These are phyloP conservation scores for Solanum sparsipilum DNA, from an alignment of 257 asterid species.

Conservation along the genomic window DNA sequence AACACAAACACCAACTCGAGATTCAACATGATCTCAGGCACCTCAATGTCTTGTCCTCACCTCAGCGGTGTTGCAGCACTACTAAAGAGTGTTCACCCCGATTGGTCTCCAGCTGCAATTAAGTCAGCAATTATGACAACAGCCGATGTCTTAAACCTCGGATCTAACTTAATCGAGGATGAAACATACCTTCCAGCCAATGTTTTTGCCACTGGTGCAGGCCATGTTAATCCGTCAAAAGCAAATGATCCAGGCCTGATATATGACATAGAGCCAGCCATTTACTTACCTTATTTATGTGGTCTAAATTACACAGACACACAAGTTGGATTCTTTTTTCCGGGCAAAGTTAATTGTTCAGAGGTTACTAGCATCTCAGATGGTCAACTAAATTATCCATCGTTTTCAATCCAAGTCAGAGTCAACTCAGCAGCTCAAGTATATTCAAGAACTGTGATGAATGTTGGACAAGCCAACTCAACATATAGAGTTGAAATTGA, in stretches of 20 bases:
- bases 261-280: not conserved
- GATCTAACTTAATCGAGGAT: not conserved
- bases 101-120: not conserved
- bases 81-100: not conserved
- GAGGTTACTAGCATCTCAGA: not conserved
- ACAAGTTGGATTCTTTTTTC: not conserved
- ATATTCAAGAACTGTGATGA: slow-evolving; percentile 30
- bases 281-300: not conserved
- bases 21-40: not conserved
- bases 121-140: not conserved
- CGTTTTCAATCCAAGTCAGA: slow-evolving; percentile 9
- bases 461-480: slow-evolving; percentile 26
- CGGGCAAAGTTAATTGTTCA: not conserved
- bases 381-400: slow-evolving; percentile 29
- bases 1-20: not conserved
- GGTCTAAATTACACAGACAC: not conserved
- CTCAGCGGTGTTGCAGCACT: not conserved
- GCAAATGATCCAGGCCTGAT: not conserved
- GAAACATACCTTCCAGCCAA: not conserved
- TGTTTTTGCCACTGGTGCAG: not conserved
- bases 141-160: not conserved
- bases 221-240: not conserved
- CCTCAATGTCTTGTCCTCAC: not conserved
- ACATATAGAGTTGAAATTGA: slow-evolving; percentile 1
- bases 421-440: not conserved